Conservation (phyloP, 129 eudicot species). For the Artemisia annua region DNA sequence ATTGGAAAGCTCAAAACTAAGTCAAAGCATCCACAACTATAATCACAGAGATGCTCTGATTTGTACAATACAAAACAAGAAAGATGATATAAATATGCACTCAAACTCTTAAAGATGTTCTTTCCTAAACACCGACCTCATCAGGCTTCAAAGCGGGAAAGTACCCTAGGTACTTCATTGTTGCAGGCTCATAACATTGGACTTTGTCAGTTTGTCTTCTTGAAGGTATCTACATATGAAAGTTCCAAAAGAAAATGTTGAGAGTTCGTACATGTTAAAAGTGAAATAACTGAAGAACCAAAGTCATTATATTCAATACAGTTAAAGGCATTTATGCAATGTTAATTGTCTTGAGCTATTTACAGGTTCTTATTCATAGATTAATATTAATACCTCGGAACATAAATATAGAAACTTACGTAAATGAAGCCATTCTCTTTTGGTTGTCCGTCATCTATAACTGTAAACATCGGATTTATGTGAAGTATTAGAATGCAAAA, state of each 20-base stretch:
- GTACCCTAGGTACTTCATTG: constrained; percentile 93
- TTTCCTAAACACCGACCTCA: constrained; percentile 55
- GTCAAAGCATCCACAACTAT: constrained; percentile 3
- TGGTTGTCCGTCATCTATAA: constrained; percentile 81
- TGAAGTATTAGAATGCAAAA: constrained; percentile 19
- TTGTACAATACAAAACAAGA: constrained; percentile 2
- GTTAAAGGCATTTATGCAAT: not conserved
- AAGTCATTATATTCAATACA: not conserved
- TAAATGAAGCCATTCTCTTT: constrained; percentile 95
- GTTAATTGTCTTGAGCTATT: not conserved
- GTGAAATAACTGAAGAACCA: constrained; percentile 14
- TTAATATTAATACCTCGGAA: too few relatives aligned
- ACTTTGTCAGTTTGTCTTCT: constrained; percentile 94
- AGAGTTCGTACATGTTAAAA: not conserved
- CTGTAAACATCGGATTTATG: constrained; percentile 43
- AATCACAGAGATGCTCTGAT: constrained; percentile 16
- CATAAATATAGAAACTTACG: constrained; percentile 48
- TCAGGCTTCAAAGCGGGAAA: constrained; percentile 81
- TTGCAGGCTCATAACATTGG: constrained; percentile 99
- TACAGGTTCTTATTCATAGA: too few relatives aligned
- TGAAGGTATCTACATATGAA: constrained; percentile 71
- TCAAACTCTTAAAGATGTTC: not conserved
- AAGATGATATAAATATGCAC: constrained; percentile 4
- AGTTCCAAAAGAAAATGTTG: not conserved
- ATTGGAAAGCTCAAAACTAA: not conserved